Base-by-base conservation (phyloP, 1,284 basidiomycete species). In the Phylloboletellus chloephorus region DNA sequence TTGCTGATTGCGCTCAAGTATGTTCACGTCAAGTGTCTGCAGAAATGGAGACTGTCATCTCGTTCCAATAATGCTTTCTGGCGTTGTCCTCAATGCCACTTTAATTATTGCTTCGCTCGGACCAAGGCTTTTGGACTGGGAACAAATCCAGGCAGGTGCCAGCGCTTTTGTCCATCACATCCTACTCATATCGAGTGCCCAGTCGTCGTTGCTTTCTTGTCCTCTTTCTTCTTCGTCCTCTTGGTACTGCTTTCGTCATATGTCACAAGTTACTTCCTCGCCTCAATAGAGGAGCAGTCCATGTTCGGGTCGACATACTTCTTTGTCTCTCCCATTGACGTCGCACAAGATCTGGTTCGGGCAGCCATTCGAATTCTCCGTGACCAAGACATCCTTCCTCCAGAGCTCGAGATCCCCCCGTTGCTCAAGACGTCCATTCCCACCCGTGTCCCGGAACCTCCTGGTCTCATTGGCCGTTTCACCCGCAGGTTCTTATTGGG, bases 21-120 rank as follows among this genome's bases (percentile, higher is more conserved):
- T 57, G 82, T 88, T 26, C 85, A 88, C 63, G 71, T 88, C 39
- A 74, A 76, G 51, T 89, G 86, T 54, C 69, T 88, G 9, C 78
- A 85, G 47, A 70, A 66, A 44, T 89, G 85, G 85, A 70, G 86
- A 41, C 77, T 69, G 31, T 67, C 71, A 0, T 79, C 82, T 20
- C 49, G 67, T 20, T 76, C 74, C 10, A 60, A 67, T 38, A 73
- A 69, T 42, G 78, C 81, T 7, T 88, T 85, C 67, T 87, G 78
- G 63, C 65, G 73, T 5, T 88, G 85, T 52, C 81, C 80, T 1
- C 83, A 88, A 60, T 88, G 85, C 52, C 74, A 71, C 36, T 89
- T 87, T 53, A 70, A 71, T 45, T 88, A 88, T 56, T 74, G 78
- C 31, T 84, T 87, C 51, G 69, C 78, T 7, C 73, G 86, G 30